Evolutionary conservation across 2,329 filamentous ascomycete species (phyloP).

Genomic region (Chaetomium olivaceum): DNA sequence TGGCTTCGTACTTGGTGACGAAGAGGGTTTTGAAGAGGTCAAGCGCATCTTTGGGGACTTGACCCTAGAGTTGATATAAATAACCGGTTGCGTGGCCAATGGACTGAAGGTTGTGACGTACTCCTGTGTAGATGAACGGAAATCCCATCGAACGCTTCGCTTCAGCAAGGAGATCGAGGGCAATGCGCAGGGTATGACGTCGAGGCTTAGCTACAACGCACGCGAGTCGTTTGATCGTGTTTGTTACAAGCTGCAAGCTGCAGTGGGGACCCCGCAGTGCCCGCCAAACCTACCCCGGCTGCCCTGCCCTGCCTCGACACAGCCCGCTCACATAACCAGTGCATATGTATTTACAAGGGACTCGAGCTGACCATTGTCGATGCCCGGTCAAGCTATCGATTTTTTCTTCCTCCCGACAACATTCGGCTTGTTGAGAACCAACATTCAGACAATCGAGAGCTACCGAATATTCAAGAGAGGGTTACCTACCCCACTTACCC

Average conservation of each 20-base stretch:
- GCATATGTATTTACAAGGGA: background rate
- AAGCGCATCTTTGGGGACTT: too few species aligned
- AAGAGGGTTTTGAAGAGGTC: too few species aligned
- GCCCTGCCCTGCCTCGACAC: constrained; percentile 23
- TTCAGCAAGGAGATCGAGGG: too few species aligned
- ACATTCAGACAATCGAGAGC: background rate
- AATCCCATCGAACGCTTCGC: too few species aligned
- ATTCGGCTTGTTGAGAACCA: background rate
- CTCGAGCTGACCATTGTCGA: background rate
- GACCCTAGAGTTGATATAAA: too few species aligned
- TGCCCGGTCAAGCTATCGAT: background rate
- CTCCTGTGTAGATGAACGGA: too few species aligned
- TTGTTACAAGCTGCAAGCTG: background rate
- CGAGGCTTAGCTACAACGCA: too few species aligned
- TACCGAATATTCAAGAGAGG: background rate
- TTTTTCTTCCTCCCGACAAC: background rate
- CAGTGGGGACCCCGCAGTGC: constrained; percentile 1
- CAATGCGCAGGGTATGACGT: too few species aligned
- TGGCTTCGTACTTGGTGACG: too few species aligned
- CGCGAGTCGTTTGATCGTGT: background rate
- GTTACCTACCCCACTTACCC: too few species aligned
- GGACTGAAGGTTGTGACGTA: too few species aligned
- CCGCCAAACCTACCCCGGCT: constrained; percentile 5
- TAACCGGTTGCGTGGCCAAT: too few species aligned
- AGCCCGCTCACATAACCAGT: constrained; percentile 11